phyloP scores from a whole-genome alignment of 371 early-diverging fungal genomes.

The Basidiobolus meristosporus region DNA sequence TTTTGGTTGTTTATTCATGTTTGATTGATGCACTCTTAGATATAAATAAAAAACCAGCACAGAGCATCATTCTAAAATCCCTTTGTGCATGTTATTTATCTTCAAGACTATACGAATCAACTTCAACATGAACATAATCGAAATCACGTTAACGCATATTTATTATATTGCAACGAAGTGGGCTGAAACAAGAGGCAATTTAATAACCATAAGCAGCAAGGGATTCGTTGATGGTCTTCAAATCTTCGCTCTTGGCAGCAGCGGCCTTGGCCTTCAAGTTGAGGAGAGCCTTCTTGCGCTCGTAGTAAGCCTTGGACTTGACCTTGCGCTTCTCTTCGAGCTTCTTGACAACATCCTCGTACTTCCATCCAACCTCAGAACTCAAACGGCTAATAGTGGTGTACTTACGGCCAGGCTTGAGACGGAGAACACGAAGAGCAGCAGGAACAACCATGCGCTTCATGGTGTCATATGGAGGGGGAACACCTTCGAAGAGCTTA shows the following conservation, averaged over 20 bases:
- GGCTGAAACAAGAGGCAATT: constrained; percentile 1
- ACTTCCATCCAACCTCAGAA: constrained; percentile 98
- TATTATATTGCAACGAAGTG: too few species aligned
- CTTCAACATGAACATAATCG: too few species aligned
- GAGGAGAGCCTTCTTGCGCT: constrained; percentile 67
- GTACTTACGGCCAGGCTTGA: constrained; percentile 95
- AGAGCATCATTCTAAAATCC: too few species aligned
- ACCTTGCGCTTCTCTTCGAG: constrained; percentile 96
- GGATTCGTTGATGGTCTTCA: constrained; percentile 25
- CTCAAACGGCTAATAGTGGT: constrained; percentile 88
- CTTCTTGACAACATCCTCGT: constrained; percentile 86
- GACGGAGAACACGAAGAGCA: constrained; percentile 91
- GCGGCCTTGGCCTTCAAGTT: constrained; percentile 32
- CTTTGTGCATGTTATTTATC: too few species aligned
- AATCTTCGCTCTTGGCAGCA: constrained; percentile 24
- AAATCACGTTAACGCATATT: too few species aligned
- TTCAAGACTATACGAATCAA: too few species aligned
- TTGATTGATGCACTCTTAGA: too few species aligned
- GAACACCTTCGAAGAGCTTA: constrained; percentile 98
- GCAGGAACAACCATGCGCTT: constrained; percentile 95
- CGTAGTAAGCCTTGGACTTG: constrained; percentile 78
- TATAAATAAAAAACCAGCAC: too few species aligned
- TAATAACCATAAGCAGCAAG: constrained; percentile 38
- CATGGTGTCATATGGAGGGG: constrained; percentile 89
- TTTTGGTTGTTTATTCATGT: too few species aligned